These are phyloP conservation scores for Cymbopogon flexuosus DNA, from an alignment of 202 grass and related monocot species.

Conservation along the genomic window DNA sequence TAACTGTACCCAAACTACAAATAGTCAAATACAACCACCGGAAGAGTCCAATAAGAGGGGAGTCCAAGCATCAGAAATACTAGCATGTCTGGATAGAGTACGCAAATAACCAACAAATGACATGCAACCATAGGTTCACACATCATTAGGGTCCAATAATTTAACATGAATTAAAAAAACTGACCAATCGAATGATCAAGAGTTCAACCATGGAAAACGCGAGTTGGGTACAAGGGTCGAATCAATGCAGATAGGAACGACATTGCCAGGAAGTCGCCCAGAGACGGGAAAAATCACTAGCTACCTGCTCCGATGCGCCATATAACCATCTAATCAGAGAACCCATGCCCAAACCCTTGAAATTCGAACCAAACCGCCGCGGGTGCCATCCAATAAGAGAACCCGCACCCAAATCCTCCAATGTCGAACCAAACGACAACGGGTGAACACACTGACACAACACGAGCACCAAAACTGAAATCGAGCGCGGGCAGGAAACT, in stretches of 20 bases:
- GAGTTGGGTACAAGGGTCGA: not conserved
- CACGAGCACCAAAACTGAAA: not conserved
- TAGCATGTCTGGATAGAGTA: not conserved
- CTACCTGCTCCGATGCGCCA: not conserved
- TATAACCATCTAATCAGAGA: not conserved
- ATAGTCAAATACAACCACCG: too few species aligned
- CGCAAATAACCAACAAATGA: not conserved
- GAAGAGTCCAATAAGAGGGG: not conserved
- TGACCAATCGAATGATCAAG: not conserved
- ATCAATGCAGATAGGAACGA: conserved; percentile 18
- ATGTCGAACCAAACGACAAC: not conserved
- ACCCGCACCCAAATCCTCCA: not conserved
- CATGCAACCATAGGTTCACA: not conserved
- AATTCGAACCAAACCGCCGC: conserved; percentile 11
- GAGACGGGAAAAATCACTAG: not conserved
- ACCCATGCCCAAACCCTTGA: not conserved
- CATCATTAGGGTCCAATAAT: not conserved
- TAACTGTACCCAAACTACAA: not conserved
- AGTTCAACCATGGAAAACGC: not conserved
- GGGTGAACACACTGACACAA: not conserved
- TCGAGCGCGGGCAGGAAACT: not conserved
- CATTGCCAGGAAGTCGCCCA: not conserved
- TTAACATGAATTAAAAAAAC: not conserved
- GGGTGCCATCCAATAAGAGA: not conserved
- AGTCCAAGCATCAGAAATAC: not conserved